Conservation (phyloP, 2,329 filamentous ascomycete species). For the Fusarium graminum region DNA sequence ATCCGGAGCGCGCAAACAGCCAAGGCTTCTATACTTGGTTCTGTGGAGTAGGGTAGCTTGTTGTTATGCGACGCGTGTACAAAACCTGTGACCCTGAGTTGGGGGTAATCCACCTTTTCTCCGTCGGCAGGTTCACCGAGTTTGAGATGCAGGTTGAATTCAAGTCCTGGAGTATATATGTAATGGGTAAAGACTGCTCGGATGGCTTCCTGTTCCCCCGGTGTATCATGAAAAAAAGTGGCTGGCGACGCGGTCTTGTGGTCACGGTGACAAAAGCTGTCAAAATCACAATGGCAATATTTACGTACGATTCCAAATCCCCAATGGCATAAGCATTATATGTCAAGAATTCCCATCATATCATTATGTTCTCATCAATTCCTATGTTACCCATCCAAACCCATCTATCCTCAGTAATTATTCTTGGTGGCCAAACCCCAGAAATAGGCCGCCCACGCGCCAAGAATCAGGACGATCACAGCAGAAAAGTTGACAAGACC, state of each 20-base stretch:
- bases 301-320: too few relatives aligned
- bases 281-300: too few relatives aligned
- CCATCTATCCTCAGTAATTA: background rate
- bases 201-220: too few relatives aligned
- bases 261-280: too few relatives aligned
- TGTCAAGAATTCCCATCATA: background rate
- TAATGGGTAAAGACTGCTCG: too few relatives aligned
- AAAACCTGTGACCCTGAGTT: background rate
- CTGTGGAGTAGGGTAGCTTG: constrained; percentile 8
- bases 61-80: background rate
- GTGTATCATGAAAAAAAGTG: too few relatives aligned
- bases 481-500: constrained; percentile 59
- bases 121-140: constrained; percentile 1
- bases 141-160: background rate
- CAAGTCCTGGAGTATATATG: too few relatives aligned
- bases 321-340: too few relatives aligned
- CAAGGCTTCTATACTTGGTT: background rate
- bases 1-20: constrained; percentile 7
- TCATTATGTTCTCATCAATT: accelerated
- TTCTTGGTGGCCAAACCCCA: constrained; percentile 70
- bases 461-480: constrained; percentile 62
- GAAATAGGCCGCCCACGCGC: constrained; percentile 69
- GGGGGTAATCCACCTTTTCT: constrained; percentile 1
- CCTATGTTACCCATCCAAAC: background rate
- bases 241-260: too few relatives aligned